Evolutionary conservation across 352 stramenopile species (phyloP).

Genomic region (Phytophthora hibernalis): DNA sequence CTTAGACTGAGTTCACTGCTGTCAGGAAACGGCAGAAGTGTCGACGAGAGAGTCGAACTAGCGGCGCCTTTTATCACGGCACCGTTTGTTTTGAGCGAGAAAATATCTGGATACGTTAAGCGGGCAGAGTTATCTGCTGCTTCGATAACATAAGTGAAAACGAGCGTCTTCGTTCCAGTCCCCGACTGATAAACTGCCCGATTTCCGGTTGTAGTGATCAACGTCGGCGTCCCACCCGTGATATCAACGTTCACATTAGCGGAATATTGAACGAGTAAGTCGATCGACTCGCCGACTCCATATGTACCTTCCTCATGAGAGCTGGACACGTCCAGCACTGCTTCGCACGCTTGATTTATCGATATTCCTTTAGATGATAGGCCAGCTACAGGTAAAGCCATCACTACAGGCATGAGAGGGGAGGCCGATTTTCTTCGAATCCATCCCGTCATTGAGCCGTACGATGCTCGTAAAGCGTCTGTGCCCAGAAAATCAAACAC

Average conservation of each 20-base stretch:
- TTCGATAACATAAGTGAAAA: slow-evolving; percentile 66
- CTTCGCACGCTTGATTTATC: slow-evolving; percentile 58
- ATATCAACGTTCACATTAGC: slow-evolving; percentile 52
- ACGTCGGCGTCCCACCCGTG: slow-evolving; percentile 39
- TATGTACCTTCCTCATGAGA: slow-evolving; percentile 59
- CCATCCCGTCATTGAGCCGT: slow-evolving; percentile 50
- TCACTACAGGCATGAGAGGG: slow-evolving; percentile 47
- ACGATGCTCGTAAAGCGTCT: slow-evolving; percentile 47
- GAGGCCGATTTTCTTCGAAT: slow-evolving; percentile 51
- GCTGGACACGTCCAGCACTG: slow-evolving; percentile 43
- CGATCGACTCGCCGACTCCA: slow-evolving; percentile 66
- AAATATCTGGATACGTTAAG: slow-evolving; percentile 51
- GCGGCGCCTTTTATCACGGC: slow-evolving; percentile 36
- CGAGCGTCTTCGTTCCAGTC: slow-evolving; percentile 42
- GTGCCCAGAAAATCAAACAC: slow-evolving; percentile 53
- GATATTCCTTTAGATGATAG: slow-evolving; percentile 63
- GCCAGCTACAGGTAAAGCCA: slow-evolving; percentile 47
- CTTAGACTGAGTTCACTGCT: slow-evolving; percentile 27
- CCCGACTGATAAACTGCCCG: slow-evolving; percentile 55
- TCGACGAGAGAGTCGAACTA: slow-evolving; percentile 39
- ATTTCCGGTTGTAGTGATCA: slow-evolving; percentile 50
- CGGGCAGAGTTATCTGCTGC: slow-evolving; percentile 36
- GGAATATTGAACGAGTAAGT: slow-evolving; percentile 62
- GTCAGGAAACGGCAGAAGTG: slow-evolving; percentile 41
- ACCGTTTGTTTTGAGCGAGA: slow-evolving; percentile 56